Evolutionary conservation across 331 rosid genomes (phyloP).

Genomic region (Phaseolus coccineus): DNA sequence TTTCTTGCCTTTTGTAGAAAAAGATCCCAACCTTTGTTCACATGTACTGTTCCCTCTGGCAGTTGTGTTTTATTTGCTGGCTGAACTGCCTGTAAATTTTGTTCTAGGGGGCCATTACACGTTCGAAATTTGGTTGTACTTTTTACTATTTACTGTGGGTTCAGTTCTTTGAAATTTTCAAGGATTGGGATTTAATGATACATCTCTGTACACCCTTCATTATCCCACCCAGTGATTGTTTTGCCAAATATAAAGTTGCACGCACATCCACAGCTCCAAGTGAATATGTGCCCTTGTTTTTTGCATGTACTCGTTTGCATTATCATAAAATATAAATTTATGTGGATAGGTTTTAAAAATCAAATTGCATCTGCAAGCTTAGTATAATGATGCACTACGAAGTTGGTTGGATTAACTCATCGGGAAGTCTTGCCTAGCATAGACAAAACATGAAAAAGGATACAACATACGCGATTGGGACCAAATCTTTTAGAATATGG

Average conservation of each 20-base stretch:
- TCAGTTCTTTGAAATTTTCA: constrained; percentile 4
- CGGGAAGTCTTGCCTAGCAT: neutral
- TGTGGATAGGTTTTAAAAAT: too few species aligned
- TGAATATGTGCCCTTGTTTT: neutral
- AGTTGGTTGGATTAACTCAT: neutral
- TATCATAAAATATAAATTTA: too few species aligned
- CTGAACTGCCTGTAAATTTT: constrained; percentile 16
- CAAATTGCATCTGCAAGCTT: too few species aligned
- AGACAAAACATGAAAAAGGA: constrained; percentile 4
- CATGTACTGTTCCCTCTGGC: neutral
- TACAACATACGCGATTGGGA: neutral
- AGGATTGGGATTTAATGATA: neutral
- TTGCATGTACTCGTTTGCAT: neutral
- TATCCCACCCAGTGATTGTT: neutral
- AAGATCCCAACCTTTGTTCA: constrained; percentile 28
- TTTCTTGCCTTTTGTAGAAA: constrained; percentile 11
- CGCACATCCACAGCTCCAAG: neutral
- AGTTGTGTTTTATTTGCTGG: neutral
- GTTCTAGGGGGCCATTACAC: constrained; percentile 6
- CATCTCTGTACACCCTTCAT: too few species aligned
- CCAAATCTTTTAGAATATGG: neutral
- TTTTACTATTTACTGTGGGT: neutral
- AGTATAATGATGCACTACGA: neutral
- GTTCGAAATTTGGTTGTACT: neutral
- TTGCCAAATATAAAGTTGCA: neutral